These are phyloP conservation scores for Tetrapisispora phaffii DNA, from an alignment of 805 yeast genomes.

Conservation along the genomic window DNA sequence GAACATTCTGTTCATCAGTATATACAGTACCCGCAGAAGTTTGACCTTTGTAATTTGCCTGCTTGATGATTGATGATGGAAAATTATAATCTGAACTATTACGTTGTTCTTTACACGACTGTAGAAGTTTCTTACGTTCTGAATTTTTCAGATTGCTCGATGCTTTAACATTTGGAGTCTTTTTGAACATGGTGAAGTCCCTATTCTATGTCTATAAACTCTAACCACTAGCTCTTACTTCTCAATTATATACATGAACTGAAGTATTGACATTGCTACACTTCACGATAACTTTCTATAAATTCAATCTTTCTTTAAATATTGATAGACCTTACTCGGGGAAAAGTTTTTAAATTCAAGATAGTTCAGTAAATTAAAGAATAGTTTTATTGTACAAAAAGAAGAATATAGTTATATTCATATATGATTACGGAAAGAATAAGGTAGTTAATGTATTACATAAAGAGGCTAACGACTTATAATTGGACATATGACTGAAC, in stretches of 20 bases:
- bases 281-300: too few species aligned
- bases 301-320: too few species aligned
- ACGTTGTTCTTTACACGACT: conserved; percentile 33
- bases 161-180: conserved; percentile 49
- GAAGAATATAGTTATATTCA: too few species aligned
- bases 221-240: neutral
- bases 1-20: conserved; percentile 52
- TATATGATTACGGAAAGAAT: too few species aligned
- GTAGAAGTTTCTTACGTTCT: conserved; percentile 45
- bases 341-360: too few species aligned
- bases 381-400: too few species aligned
- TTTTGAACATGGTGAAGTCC: conserved; percentile 24
- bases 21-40: conserved; percentile 53
- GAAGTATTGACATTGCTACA: too few species aligned
- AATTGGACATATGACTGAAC: neutral
- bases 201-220: neutral
- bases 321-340: too few species aligned
- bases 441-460: too few species aligned
- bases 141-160: conserved; percentile 73
- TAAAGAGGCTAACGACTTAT: too few species aligned
- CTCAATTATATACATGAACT: too few species aligned
- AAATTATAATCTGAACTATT: conserved; percentile 33
- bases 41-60: conserved; percentile 51
- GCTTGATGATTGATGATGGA: conserved; percentile 37
- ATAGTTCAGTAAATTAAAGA: too few species aligned